Percentiles rank a stretch among this genome's conserved stretches.
These are phyloP conservation scores for Persicaria maculosa DNA, from an alignment of 148 eudicot genomes.

Conservation along the genomic window DNA sequence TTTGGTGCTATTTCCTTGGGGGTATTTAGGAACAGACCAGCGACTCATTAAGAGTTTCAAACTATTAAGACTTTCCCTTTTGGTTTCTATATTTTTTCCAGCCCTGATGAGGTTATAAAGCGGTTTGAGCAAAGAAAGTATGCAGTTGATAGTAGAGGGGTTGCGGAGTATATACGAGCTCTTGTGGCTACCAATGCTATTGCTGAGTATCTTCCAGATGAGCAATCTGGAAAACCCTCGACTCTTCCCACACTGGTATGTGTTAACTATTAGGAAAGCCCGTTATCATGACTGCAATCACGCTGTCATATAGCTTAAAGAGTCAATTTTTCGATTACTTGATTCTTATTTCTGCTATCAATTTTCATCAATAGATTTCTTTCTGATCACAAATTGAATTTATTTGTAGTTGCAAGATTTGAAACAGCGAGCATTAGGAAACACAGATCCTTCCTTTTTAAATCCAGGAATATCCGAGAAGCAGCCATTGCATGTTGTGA, in stretches of 20 bases:
- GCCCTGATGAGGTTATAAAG: constrained; percentile 83
- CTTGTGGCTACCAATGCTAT: constrained; percentile 83
- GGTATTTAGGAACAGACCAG: background rate
- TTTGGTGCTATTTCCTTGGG: background rate
- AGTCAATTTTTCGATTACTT: background rate
- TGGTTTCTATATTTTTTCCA: constrained; percentile 24
- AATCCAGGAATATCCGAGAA: constrained; percentile 86
- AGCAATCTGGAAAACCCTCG: constrained; percentile 85
- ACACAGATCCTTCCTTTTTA: constrained; percentile 54
- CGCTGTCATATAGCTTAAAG: background rate
- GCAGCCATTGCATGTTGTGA: constrained; percentile 96
- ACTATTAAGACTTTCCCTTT: background rate
- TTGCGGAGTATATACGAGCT: constrained; percentile 84
- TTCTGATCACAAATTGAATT: constrained; percentile 2
- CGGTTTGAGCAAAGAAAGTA: constrained; percentile 72
- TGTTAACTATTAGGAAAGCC: background rate
- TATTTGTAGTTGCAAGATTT: constrained; percentile 73
- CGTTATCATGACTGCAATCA: constrained; percentile 1
- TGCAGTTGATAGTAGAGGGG: constrained; percentile 82
- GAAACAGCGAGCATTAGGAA: constrained; percentile 82
- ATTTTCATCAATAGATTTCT: background rate
- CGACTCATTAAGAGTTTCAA: background rate
- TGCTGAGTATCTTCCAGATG: constrained; percentile 85
- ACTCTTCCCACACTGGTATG: constrained; percentile 79
- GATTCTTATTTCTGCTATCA: background rate